Conservation (phyloP, 495 filamentous ascomycete genomes). For the Neurospora cerealis region DNA sequence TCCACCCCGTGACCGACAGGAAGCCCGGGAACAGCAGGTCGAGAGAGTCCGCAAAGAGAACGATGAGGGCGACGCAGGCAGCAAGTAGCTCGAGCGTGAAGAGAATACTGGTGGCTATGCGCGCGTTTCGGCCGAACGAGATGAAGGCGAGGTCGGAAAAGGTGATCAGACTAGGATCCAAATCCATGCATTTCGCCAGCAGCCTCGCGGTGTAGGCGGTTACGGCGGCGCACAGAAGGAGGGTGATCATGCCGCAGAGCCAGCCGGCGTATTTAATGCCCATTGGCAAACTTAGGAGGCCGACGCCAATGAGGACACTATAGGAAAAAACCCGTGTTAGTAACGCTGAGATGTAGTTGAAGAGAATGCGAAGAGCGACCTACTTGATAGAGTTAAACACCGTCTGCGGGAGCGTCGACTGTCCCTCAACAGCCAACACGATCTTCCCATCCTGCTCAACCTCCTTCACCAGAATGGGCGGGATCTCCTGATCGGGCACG, state of each 20-base stretch:
- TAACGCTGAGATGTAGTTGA: neutral
- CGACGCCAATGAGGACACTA: slow-evolving; percentile 79
- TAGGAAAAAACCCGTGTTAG: slow-evolving; percentile 8
- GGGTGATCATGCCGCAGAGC: slow-evolving; percentile 69
- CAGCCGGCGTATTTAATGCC: slow-evolving; percentile 86
- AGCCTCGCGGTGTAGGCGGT: slow-evolving; percentile 84
- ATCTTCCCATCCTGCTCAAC: slow-evolving; percentile 83
- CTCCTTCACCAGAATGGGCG: slow-evolving; percentile 75
- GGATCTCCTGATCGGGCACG: slow-evolving; percentile 52
- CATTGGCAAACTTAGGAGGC: slow-evolving; percentile 78
- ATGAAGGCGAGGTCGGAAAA: slow-evolving; percentile 92
- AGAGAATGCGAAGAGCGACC: neutral
- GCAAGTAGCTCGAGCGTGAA: slow-evolving; percentile 85
- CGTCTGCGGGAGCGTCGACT: slow-evolving; percentile 90
- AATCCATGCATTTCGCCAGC: slow-evolving; percentile 80
- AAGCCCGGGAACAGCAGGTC: slow-evolving; percentile 62
- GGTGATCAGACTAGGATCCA: slow-evolving; percentile 62
- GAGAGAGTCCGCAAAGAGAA: slow-evolving; percentile 88
- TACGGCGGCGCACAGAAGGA: slow-evolving; percentile 59
- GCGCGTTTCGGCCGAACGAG: slow-evolving; percentile 76
- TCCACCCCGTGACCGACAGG: slow-evolving; percentile 66
- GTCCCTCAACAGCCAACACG: slow-evolving; percentile 73
- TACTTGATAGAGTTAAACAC: slow-evolving; percentile 92
- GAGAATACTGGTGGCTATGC: slow-evolving; percentile 69
- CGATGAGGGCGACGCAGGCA: slow-evolving; percentile 81